Conservation (phyloP, 2,329 filamentous ascomycete genomes). For the Coleophoma eucalyptorum region DNA sequence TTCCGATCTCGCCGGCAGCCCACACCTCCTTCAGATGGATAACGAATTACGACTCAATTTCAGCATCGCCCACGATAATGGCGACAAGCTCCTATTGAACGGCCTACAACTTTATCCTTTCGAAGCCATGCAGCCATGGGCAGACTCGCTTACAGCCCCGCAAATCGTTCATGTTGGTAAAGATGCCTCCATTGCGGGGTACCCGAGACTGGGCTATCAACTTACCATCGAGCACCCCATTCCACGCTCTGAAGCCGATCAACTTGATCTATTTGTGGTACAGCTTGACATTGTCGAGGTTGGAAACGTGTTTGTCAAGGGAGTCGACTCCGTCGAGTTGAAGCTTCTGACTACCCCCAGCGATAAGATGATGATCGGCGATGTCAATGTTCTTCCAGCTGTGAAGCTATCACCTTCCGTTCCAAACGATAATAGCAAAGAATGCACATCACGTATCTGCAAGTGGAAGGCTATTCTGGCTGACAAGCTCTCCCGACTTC, state of each 20-base stretch:
- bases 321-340: constrained; percentile 52
- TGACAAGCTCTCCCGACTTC: constrained; percentile 36
- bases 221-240: constrained; percentile 29
- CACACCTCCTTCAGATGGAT: constrained; percentile 16
- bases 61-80: constrained; percentile 41
- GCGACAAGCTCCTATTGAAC: constrained; percentile 52
- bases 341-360: constrained; percentile 56
- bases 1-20: constrained; percentile 24
- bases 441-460: constrained; percentile 46
- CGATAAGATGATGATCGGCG: constrained; percentile 51
- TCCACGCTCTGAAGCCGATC: constrained; percentile 45
- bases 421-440: constrained; percentile 27
- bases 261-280: constrained; percentile 48
- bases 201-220: constrained; percentile 20
- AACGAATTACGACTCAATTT: constrained; percentile 48
- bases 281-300: constrained; percentile 59
- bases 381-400: constrained; percentile 31
- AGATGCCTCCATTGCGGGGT: constrained; percentile 19
- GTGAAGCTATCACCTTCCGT: constrained; percentile 16
- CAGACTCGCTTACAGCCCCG: constrained; percentile 36
- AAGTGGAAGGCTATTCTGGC: constrained; percentile 49
- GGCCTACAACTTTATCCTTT: constrained; percentile 56
- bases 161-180: constrained; percentile 36
- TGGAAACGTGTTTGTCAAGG: constrained; percentile 49
- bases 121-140: constrained; percentile 33